phyloP scores from a whole-genome alignment of 129 eudicot species.

The Daucus carota region DNA sequence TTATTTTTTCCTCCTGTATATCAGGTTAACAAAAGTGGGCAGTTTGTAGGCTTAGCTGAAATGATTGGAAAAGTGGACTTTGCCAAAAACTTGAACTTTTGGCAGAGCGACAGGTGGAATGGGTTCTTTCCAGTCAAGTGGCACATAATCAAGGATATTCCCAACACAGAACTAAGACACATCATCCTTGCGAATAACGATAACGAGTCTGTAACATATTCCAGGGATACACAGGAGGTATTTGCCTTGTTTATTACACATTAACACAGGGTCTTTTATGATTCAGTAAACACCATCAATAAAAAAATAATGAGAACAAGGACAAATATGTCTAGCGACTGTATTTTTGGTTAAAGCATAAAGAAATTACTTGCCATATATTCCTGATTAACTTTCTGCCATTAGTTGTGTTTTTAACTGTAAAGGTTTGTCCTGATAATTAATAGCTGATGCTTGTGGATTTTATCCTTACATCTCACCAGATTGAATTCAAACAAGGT shows the following conservation, averaged over 20 bases:
- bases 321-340: not conserved
- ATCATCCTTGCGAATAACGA: conserved; percentile 82
- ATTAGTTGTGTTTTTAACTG: not conserved
- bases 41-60: conserved; percentile 88
- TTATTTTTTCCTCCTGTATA: not conserved
- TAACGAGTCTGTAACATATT: conserved; percentile 62
- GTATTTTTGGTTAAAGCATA: not conserved
- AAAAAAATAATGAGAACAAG: not conserved
- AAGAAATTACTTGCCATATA: too few relatives aligned
- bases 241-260: not conserved
- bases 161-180: conserved; percentile 56
- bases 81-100: conserved; percentile 68
- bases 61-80: conserved; percentile 81
- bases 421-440: not conserved
- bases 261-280: not conserved
- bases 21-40: conserved; percentile 88
- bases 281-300: not conserved
- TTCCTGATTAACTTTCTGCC: not conserved
- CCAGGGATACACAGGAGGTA: conserved; percentile 94
- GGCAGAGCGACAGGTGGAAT: conserved; percentile 92
- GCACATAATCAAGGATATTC: conserved; percentile 86
- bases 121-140: conserved; percentile 89
- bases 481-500: conserved; percentile 77
- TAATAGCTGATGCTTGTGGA: not conserved
- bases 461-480: not conserved